These are phyloP conservation scores for Acer negundo DNA, from an alignment of 345 rosid species.

Conservation along the genomic window DNA sequence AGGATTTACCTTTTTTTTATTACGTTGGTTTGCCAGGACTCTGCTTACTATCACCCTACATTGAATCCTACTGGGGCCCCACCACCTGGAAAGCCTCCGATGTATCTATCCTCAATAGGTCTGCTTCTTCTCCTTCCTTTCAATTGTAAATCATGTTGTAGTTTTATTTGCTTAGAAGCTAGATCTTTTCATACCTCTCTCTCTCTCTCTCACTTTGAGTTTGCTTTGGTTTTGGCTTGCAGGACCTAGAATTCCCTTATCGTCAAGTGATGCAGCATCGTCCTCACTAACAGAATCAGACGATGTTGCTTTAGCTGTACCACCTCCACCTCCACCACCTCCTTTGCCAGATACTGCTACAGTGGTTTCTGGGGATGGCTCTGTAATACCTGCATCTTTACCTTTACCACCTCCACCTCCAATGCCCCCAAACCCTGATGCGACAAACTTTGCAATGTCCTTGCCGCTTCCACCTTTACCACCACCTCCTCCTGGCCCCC, in stretches of 20 bases:
- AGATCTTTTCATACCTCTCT: not conserved
- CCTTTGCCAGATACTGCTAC: slow-evolving; percentile 62
- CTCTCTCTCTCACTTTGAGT: slow-evolving; percentile 16
- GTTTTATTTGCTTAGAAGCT: not conserved
- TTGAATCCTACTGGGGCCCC: slow-evolving; percentile 98
- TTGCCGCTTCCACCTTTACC: slow-evolving; percentile 70
- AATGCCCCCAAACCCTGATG: slow-evolving; percentile 68
- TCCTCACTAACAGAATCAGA: slow-evolving; percentile 62
- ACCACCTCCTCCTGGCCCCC: slow-evolving; percentile 96
- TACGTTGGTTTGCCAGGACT: slow-evolving; percentile 64
- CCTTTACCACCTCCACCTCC: slow-evolving; percentile 94
- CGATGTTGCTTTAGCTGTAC: slow-evolving; percentile 55
- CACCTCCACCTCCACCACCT: slow-evolving; percentile 65
- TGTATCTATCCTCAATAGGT: slow-evolving; percentile 93
- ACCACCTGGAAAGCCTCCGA: slow-evolving; percentile 98
- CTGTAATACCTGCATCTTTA: slow-evolving; percentile 53
- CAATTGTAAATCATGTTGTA: not conserved
- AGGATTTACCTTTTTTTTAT: slow-evolving; percentile 9
- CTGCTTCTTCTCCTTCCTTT: slow-evolving; percentile 19
- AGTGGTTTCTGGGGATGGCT: slow-evolving; percentile 40
- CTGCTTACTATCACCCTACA: slow-evolving; percentile 95
- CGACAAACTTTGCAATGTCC: slow-evolving; percentile 40
- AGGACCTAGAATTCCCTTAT: slow-evolving; percentile 84
- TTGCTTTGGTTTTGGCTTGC: slow-evolving; percentile 26
- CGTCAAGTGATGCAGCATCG: slow-evolving; percentile 61